Evolutionary conservation across 2,329 filamentous ascomycete genomes (phyloP), one percentile per base, ranked within the genome.

Genomic region (Colletotrichum chrysophilum): DNA sequence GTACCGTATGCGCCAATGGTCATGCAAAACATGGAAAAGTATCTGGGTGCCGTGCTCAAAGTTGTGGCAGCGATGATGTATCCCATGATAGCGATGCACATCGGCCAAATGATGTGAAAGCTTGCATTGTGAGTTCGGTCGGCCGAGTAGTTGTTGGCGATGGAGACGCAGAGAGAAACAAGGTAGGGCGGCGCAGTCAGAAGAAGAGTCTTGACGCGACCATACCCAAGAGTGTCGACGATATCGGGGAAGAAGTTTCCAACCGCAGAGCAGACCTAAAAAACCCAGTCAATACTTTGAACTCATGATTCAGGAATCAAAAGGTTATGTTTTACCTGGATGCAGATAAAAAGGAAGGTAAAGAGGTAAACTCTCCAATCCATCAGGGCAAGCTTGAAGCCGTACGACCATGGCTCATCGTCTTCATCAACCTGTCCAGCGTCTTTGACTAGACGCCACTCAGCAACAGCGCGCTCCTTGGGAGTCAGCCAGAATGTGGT

Each of bases 231-330:
- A 0, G 90, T 92, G 64, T 90, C 86, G 2, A 93, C 89, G 55
- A 93, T 92, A 0, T 88, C 90, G 0, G 92, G 92, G 82, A 93
- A 93, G 84, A 93, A 93, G 79, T 93, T 92, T 48, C 91, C 90
- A 78, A 93, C 92, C 2, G 88, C 86, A 86, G 3, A 90, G 82
- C 13, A 90, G 78, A 34, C 85, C 88, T 18, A 85, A 52, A 4
- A 4, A 3, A 52, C 1, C 5, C 2, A 14, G 28, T 62, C 32
- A 36, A 36, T 34, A 9, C 3, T 6, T 9, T 4, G 10, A 58
- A 16, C 16, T 5, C 14, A 58, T 62, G 60, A 32, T 5, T 24
- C 4, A 13, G 28, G 7, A 24, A 10, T 36, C 26, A 30, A 21
- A 32, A 2, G 43, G n/a, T 3, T 24, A 7, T 21, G 2, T 3